Evolutionary conservation across 106 monocot species (phyloP).

Genomic region (Triglochin maritima): DNA sequence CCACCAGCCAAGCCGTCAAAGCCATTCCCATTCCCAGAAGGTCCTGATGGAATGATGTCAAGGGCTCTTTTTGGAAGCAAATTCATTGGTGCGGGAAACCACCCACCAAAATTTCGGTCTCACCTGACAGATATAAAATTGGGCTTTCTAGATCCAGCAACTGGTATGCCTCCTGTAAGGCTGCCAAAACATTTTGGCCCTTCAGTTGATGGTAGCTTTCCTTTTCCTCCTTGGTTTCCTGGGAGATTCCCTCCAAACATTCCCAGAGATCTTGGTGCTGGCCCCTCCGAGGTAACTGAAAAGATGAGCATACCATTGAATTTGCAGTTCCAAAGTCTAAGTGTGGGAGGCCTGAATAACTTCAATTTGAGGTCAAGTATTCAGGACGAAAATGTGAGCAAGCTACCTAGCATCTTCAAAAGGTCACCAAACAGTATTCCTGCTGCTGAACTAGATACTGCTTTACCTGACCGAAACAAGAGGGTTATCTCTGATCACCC

Average conservation of each 20-base stretch:
- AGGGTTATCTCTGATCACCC: conserved; percentile 8
- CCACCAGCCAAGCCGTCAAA: conserved; percentile 26
- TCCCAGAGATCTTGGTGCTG: conserved; percentile 19
- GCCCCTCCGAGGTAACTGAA: conserved; percentile 19
- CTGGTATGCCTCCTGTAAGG: conserved; percentile 12
- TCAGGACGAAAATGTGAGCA: conserved; percentile 15
- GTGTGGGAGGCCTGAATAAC: conserved; percentile 12
- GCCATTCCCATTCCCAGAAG: conserved; percentile 19
- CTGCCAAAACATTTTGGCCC: conserved; percentile 12
- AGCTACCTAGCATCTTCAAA: conserved; percentile 33
- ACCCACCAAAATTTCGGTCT: conserved; percentile 45
- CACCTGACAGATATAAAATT: conserved; percentile 84
- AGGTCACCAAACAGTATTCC: conserved; percentile 16
- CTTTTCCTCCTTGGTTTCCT: conserved; percentile 14
- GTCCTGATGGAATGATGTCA: conserved; percentile 68
- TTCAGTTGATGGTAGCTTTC: conserved; percentile 7
- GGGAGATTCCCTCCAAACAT: conserved; percentile 10
- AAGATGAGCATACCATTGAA: conserved; percentile 18
- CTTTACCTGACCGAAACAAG: conserved; percentile 15
- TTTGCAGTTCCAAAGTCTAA: conserved; percentile 17
- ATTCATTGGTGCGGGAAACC: conserved; percentile 30
- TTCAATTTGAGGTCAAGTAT: conserved; percentile 11
- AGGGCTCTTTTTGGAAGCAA: conserved; percentile 60
- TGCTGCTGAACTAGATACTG: conserved; percentile 4
- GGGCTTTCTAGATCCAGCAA: conserved; percentile 24